A percentile compares a stretch with the other conserved stretches of the same genome.
Conservation (phyloP, 768 basidiomycete species). For the Trametes cinnabarina region DNA sequence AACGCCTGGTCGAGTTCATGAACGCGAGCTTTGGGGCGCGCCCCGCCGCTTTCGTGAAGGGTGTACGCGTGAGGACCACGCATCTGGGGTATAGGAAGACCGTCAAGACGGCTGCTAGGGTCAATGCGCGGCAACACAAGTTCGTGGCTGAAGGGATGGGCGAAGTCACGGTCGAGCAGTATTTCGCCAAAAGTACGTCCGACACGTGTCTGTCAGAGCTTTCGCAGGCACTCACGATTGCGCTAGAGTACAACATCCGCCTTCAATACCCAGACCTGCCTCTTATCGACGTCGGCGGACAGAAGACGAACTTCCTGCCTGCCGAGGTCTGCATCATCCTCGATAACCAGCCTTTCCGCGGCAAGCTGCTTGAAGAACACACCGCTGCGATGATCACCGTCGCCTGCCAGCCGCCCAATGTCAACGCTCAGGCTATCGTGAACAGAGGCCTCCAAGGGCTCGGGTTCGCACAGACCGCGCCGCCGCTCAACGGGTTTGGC, state of each 20-base stretch:
- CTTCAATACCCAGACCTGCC: slow-evolving; percentile 41
- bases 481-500: slow-evolving; percentile 43
- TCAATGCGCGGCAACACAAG: slow-evolving; percentile 37
- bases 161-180: slow-evolving; percentile 44
- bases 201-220: background rate
- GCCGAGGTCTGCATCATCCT: slow-evolving; percentile 51
- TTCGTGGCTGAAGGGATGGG: slow-evolving; percentile 42
- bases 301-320: slow-evolving; percentile 41
- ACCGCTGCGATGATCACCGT: slow-evolving; percentile 50
- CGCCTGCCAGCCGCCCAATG: slow-evolving; percentile 49
- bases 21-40: slow-evolving; percentile 59
- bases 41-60: slow-evolving; percentile 57
- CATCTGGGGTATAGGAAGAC: slow-evolving; percentile 79
- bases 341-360: slow-evolving; percentile 39
- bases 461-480: slow-evolving; percentile 36
- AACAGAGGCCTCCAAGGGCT: slow-evolving; percentile 42
- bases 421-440: slow-evolving; percentile 46
- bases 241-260: slow-evolving; percentile 41
- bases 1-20: slow-evolving; percentile 41
- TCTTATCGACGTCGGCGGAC: slow-evolving; percentile 50
- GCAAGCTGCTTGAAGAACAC: slow-evolving; percentile 56
- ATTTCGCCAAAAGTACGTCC: slow-evolving; percentile 45
- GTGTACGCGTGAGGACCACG: slow-evolving; percentile 61
- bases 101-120: slow-evolving; percentile 51
- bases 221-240: background rate